Evolutionary conservation across 2,329 filamentous ascomycete species (phyloP), one percentile per base, ranked within the genome.

Genomic region (Thermoascus crustaceus): DNA sequence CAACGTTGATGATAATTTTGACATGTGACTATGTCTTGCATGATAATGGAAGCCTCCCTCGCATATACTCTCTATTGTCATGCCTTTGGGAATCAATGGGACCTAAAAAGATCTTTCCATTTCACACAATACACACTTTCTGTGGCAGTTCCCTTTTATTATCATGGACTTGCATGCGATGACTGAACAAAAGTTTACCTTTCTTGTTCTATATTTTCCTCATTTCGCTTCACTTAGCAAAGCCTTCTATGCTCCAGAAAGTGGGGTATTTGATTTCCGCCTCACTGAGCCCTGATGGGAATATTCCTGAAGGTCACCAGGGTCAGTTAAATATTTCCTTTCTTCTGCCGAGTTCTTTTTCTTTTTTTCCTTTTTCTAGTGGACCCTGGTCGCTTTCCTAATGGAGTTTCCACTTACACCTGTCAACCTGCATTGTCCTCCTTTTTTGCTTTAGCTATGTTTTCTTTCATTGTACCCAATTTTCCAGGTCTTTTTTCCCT

Each of bases 1-100:
- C 46, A 60, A 61, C 42, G 60, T 63, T 54, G 60, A 63, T 42
- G 59, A n/a, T 41, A 57, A 64, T 45, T 63, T 65, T 55, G 61
- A 64, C 49, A 64, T 65, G 57, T 65, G 59, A 63, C 55, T 47
- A n/a, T 26, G 17, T 21, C 24, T 37, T 26, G 10, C 25, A 21
- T 31, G 29, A 20, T 38, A 21, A 25, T 37, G 22, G 30, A 30
- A 26, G 30, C 32, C 21, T 29, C 29, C 23, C 14, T 13, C 42
- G 36, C 40, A 42, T 41, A 38, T 40, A 40, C 37, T 37, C 30
- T 11, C 8, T 32, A 17, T 32, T n/a, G 23, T n/a, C 27, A 14
- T 23, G 19, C 14, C 31, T 30, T 29, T 14, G 22, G 20, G 17
- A 17, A 13, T 35, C 14, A 34, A 19, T 11, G 9, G 30, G 17